Evolutionary conservation across 2,329 filamentous ascomycete species (phyloP), one percentile per base, ranked within the genome.

Genomic region (Scytalidium lignicola): DNA sequence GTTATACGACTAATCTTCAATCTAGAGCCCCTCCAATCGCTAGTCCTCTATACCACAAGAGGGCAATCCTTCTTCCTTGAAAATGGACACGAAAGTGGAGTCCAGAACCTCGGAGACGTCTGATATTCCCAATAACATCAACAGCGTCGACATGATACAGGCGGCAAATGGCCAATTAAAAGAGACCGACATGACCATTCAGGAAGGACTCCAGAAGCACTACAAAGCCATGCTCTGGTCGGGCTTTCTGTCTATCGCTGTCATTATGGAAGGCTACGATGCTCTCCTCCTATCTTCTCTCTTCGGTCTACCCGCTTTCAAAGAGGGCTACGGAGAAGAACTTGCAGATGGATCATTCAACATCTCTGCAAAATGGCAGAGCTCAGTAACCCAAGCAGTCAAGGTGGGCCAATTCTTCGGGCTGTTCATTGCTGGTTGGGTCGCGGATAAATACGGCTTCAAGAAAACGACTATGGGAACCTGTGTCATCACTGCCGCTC

Each of bases 401-500:
- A n/a, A n/a, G n/a, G 65, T 67, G 3, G 73, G 73, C 1, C 63
- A 68, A 22, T 70, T 75, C 69, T 44, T 45, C 3, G 73, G 73
- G 1, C 59, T 72, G 2, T 58, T 71, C 26, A 45, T 69, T 23
- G 70, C 67, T 48, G 72, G 72, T 6, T 64, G 62, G 43, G 44
- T 72, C 15, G 62, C 67, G 2, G 67, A 74, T 28, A 52, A 70
- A 69, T 52, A 61, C 41, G 67, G 74, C 43, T 75, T 74, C 49
- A 68, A 72, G n/a, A 70, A 70, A 44, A 74, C 72, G 1, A 68
- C 75, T 50, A 65, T 76, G 53, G 58, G 62, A 3, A 72, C 69
- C 52, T 62, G 75, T 13, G 50, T 67, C 15, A 53, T 70, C 43
- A 65, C 75, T 53, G 66, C 63, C 15, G 69, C 66, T 3, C 72